Percentiles rank a stretch among this genome's conserved stretches.
These are phyloP conservation scores for Lophiostoma macrostomum DNA, from an alignment of 495 filamentous ascomycete species.

Conservation along the genomic window DNA sequence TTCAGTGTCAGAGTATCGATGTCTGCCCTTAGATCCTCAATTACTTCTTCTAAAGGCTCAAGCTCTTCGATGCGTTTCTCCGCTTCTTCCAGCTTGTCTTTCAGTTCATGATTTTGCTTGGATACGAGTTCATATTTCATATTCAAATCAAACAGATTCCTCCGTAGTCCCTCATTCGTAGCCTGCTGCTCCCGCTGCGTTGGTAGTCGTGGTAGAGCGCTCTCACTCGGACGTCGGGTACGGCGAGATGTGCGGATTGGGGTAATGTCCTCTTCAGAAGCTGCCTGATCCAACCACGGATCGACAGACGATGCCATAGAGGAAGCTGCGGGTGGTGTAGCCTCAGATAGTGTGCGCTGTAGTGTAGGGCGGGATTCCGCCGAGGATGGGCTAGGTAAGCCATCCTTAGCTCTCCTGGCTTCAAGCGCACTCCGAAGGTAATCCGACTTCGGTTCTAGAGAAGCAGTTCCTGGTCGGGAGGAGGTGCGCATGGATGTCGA, in stretches of 20 bases:
- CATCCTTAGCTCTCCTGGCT: conserved; percentile 17
- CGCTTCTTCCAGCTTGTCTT: conserved; percentile 60
- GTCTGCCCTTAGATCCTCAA: conserved; percentile 24
- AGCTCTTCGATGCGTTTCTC: conserved; percentile 44
- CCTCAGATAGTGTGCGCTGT: neutral
- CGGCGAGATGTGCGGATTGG: conserved; percentile 1
- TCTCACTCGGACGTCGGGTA: conserved; percentile 18
- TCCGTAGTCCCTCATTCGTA: conserved; percentile 59
- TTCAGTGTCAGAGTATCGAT: conserved; percentile 7
- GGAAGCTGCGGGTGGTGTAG: no score
- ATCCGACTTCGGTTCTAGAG: conserved; percentile 28
- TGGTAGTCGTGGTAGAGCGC: conserved; percentile 4
- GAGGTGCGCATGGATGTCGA: neutral
- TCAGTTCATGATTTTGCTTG: conserved; percentile 55
- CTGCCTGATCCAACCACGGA: conserved; percentile 20
- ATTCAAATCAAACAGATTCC: conserved; percentile 89
- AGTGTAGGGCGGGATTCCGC: neutral
- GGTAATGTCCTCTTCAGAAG: conserved; percentile 5
- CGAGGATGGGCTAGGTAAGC: conserved; percentile 2
- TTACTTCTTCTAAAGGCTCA: conserved; percentile 35
- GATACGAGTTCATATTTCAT: conserved; percentile 73
- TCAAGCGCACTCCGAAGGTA: conserved; percentile 24
- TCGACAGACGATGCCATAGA: conserved; percentile 3
- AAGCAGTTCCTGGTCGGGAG: neutral
- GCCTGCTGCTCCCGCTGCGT: conserved; percentile 33